These are phyloP conservation scores for Pelagomonas calceolata DNA, from an alignment of 108 stramenopile species.

Conservation along the genomic window DNA sequence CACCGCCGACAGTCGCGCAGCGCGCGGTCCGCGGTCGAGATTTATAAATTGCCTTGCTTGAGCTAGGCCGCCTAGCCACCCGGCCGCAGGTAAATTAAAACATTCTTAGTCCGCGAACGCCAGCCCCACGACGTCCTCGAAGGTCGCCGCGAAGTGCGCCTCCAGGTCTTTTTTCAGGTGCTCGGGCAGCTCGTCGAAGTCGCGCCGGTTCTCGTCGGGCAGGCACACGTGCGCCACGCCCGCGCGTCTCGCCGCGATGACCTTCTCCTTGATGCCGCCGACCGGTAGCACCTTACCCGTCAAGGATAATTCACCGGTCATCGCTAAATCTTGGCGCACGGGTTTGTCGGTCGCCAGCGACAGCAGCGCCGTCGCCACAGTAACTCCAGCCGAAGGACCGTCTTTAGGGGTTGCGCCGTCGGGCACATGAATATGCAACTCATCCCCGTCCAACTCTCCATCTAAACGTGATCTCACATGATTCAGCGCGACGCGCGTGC, in stretches of 20 bases:
- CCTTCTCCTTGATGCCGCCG: constrained; percentile 98
- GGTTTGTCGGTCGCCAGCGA: constrained; percentile 73
- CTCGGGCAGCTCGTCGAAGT: constrained; percentile 90
- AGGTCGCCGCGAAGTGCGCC: constrained; percentile 81
- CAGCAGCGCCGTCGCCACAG: constrained; percentile 90
- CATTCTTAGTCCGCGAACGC: too few relatives aligned
- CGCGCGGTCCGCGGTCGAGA: too few relatives aligned
- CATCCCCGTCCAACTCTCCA: constrained; percentile 46
- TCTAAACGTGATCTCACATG: not conserved
- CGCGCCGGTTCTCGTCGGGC: constrained; percentile 76
- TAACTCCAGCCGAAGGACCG: constrained; percentile 90
- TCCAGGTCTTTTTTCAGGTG: constrained; percentile 86
- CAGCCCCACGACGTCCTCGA: constrained; percentile 68
- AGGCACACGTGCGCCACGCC: constrained; percentile 74
- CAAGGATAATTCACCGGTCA: constrained; percentile 57
- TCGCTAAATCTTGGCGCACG: constrained; percentile 81
- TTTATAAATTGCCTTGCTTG: too few relatives aligned
- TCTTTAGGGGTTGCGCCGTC: constrained; percentile 98
- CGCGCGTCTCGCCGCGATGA: constrained; percentile 88
- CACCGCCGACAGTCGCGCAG: too few relatives aligned
- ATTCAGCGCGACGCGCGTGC: constrained; percentile 29
- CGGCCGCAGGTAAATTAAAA: too few relatives aligned
- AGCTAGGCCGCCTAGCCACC: too few relatives aligned
- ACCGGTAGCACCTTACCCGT: constrained; percentile 91
- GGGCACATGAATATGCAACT: constrained; percentile 97